Evolutionary conservation across 139 green algal genomes (phyloP).

Genomic region (Desmodesmus armatus): DNA sequence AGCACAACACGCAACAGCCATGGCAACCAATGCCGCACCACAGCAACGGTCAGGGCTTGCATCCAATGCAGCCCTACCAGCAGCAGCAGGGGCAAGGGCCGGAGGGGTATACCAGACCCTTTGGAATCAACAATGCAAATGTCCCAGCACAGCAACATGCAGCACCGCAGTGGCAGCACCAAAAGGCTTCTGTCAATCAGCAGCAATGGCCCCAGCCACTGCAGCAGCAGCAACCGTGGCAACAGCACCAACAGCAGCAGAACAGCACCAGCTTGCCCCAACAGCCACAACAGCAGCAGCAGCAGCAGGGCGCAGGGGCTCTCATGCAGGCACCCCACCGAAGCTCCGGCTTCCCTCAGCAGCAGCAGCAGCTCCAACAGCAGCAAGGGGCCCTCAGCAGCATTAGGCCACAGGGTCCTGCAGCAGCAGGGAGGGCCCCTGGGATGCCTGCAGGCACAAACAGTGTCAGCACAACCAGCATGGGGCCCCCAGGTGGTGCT

Average conservation of each 20-base stretch:
- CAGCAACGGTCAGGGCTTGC: too few relatives aligned
- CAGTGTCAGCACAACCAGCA: neutral
- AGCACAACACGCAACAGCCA: neutral
- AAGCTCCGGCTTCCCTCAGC: too few relatives aligned
- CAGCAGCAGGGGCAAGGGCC: neutral
- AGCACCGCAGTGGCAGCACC: too few relatives aligned
- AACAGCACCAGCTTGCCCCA: neutral
- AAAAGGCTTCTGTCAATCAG: too few relatives aligned
- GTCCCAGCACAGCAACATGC: neutral
- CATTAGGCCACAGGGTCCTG: too few relatives aligned
- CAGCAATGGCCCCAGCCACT: neutral
- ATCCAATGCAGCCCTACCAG: too few relatives aligned
- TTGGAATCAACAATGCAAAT: neutral
- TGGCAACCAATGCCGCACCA: neutral
- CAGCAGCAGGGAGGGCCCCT: neutral
- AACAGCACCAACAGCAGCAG: neutral
- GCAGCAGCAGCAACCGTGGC: neutral
- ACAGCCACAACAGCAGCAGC: constrained; percentile 6
- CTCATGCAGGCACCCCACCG: too few relatives aligned
- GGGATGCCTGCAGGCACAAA: neutral
- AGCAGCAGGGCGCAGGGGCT: too few relatives aligned
- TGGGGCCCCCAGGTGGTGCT: constrained; percentile 4
- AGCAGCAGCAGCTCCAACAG: too few relatives aligned
- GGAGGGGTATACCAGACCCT: neutral
- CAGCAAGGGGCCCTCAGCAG: neutral